Evolutionary conservation across 768 basidiomycete genomes (phyloP).

Genomic region (Calocybe gangraenosa): DNA sequence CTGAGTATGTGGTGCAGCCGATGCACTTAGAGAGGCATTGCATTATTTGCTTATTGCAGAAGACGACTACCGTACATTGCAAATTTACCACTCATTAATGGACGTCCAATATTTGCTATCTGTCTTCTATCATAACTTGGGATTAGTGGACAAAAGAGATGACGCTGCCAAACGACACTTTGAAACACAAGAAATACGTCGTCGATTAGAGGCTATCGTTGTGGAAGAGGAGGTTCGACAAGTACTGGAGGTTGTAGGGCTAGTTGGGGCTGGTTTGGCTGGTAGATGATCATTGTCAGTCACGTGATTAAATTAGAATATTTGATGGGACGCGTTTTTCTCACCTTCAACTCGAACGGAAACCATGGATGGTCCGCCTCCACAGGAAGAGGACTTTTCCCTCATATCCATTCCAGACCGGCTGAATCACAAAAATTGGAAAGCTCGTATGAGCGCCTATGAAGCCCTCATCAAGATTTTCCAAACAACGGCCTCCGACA

Average conservation of each 20-base stretch:
- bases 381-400: conserved; percentile 92
- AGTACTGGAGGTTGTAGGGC: conserved; percentile 54
- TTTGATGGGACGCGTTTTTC: conserved; percentile 13
- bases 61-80: conserved; percentile 55
- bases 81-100: conserved; percentile 53
- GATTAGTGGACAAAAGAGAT: conserved; percentile 50
- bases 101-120: conserved; percentile 74
- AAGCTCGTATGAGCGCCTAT: conserved; percentile 93
- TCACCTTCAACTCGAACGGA: conserved; percentile 2
- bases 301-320: conserved; percentile 15
- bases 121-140: conserved; percentile 69
- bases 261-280: conserved; percentile 56
- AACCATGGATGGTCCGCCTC: conserved; percentile 85
- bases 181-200: conserved; percentile 36
- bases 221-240: conserved; percentile 50
- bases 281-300: conserved; percentile 11
- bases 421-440: conserved; percentile 97
- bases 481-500: conserved; percentile 84
- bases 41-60: conserved; percentile 61
- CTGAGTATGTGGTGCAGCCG: conserved; percentile 21
- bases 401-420: conserved; percentile 73
- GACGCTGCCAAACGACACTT: conserved; percentile 46
- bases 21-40: conserved; percentile 51
- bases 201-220: conserved; percentile 36
- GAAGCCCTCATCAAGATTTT: conserved; percentile 84